Evolutionary conservation across 23 red algal genomes (phyloP).

Genomic region (Chondrus crispus): DNA sequence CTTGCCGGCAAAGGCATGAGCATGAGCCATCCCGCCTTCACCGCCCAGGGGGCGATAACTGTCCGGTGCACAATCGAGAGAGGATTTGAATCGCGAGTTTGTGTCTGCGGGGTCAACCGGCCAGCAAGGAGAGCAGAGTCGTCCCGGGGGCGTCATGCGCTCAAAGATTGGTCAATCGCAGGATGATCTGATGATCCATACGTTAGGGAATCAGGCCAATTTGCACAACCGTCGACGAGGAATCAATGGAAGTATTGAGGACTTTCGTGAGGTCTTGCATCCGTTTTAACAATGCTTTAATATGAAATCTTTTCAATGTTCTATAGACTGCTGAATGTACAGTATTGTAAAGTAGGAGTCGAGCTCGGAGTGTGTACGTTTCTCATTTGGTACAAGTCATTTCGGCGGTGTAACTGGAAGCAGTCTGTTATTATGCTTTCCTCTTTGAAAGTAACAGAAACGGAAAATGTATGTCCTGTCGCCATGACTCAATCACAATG

Average conservation of each 20-base stretch:
- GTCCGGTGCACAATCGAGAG: too few species aligned
- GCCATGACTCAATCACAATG: neutral
- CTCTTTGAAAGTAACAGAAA: neutral
- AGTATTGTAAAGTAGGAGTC: neutral
- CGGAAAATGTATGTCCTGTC: neutral
- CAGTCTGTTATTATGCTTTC: too few species aligned
- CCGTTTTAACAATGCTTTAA: constrained; percentile 10
- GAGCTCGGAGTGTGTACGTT: neutral
- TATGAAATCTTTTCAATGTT: neutral
- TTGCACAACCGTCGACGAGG: constrained; percentile 27
- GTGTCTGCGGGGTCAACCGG: too few species aligned
- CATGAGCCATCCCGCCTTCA: too few species aligned
- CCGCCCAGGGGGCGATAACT: too few species aligned
- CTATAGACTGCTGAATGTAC: neutral
- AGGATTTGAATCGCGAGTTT: too few species aligned
- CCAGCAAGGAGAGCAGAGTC: too few species aligned
- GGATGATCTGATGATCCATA: constrained; percentile 56
- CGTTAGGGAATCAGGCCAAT: neutral
- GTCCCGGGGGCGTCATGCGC: neutral
- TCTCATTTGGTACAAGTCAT: neutral
- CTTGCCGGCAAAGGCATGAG: too few species aligned
- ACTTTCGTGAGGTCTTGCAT: constrained; percentile 42
- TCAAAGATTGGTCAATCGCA: constrained; percentile 40
- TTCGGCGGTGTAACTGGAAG: too few species aligned
- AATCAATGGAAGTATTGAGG: constrained; percentile 50